Evolutionary conservation across 352 stramenopile species (phyloP), one percentile per base, ranked within the genome.

Genomic region (Globisporangium paddicum): DNA sequence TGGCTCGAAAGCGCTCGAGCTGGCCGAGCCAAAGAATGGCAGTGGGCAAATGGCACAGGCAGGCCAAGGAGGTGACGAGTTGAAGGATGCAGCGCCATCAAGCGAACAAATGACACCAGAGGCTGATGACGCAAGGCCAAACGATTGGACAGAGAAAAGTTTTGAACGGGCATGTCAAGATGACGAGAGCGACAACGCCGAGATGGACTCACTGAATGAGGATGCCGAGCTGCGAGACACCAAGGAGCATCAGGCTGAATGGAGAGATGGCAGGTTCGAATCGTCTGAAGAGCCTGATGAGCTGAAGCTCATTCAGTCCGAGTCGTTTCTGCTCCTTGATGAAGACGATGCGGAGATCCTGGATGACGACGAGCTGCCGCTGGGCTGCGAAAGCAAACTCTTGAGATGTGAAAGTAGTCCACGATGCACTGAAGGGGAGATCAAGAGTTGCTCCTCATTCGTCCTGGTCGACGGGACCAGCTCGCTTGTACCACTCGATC

Each of bases 391-490:
- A 21, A 75, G 65, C 60, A 63, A 65, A 37, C 51, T 76, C 5
- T 25, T 76, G 28, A 23, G 30, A 19, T 45, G 50, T 51, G 42
- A 55, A 14, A 11, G 14, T 7, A 62, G 23, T 23, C 13, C 14
- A 16, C 41, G 8, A 8, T 13, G 13, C 4, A 26, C 10, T 25
- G 49, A 21, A 25, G 40, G 32, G 21, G 58, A 72, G 1, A 56
- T 80, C 21, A 51, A 58, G 8, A 55, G 55, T 10, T 72, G 62
- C 35, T 72, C 71, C 8, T 81, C 75, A 3, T 58, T 68, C 28
- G 23, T 51, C 2, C 58, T 81, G 28, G 59, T 81, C 9, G 58
- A 72, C 41, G 66, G 62, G 1, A 32, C 55, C 18, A 81, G 73
- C 25, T 61, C 62, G 3, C 53, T 82, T 8, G 28, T 82, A 26